Conservation (phyloP, 1,139 yeast species). For the Meyerozyma elateridarum region DNA sequence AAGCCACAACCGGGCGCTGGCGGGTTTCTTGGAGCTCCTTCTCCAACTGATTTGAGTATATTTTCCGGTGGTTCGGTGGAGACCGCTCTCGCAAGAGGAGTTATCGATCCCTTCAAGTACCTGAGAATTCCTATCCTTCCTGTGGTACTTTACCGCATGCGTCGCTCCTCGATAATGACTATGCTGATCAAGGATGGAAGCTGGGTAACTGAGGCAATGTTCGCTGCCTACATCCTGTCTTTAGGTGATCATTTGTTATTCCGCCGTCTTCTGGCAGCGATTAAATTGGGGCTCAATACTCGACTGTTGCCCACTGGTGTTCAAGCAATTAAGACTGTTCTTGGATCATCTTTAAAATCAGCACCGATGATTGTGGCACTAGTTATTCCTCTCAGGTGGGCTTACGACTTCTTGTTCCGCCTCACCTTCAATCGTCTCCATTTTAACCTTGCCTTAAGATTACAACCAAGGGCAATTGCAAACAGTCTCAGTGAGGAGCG, state of each 20-base stretch:
- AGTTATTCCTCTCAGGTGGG: conserved; percentile 27
- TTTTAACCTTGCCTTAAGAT: conserved; percentile 28
- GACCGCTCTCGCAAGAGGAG: conserved; percentile 30
- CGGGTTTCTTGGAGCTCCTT: conserved; percentile 6
- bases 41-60: conserved; percentile 1
- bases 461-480: conserved; percentile 35
- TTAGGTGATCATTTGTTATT: conserved; percentile 35
- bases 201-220: conserved; percentile 32
- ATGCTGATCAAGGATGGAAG: conserved; percentile 21
- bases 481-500: conserved; percentile 25
- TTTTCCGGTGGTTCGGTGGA: conserved; percentile 27
- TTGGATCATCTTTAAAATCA: not conserved
- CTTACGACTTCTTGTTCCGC: conserved; percentile 35
- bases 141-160: conserved; percentile 35
- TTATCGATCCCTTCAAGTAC: conserved; percentile 37
- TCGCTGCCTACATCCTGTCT: conserved; percentile 35
- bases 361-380: conserved; percentile 2
- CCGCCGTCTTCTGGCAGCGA: conserved; percentile 15
- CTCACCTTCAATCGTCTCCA: conserved; percentile 43
- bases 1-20: too few relatives aligned
- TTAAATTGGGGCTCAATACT: not conserved
- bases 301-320: conserved; percentile 3
- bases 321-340: conserved; percentile 3
- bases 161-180: conserved; percentile 31
- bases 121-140: conserved; percentile 41